These are phyloP conservation scores for Mycena rosella DNA, from an alignment of 768 basidiomycete genomes.

Conservation along the genomic window DNA sequence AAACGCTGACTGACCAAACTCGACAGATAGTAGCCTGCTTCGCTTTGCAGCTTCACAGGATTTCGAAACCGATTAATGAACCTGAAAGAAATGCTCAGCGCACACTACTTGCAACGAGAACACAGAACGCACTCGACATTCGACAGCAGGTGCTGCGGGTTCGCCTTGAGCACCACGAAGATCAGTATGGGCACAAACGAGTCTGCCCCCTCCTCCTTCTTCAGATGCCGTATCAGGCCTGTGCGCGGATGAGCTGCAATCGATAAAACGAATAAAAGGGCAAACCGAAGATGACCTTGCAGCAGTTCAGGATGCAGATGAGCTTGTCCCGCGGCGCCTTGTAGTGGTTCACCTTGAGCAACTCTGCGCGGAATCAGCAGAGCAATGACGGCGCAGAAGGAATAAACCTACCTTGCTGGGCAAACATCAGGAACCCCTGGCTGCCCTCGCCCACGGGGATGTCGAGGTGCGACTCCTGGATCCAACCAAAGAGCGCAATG, in stretches of 20 bases:
- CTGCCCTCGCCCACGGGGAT: constrained; percentile 81
- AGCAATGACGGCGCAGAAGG: background rate
- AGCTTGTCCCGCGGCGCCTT: constrained; percentile 98
- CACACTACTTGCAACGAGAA: background rate
- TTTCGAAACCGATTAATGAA: constrained; percentile 97
- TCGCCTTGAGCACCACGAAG: constrained; percentile 93
- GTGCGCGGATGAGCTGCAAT: constrained; percentile 24
- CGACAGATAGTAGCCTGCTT: constrained; percentile 97
- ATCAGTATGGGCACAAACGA: constrained; percentile 96
- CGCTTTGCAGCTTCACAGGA: constrained; percentile 90
- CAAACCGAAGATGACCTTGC: constrained; percentile 99
- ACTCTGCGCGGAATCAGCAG: constrained; percentile 62
- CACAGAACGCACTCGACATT: constrained; percentile 85
- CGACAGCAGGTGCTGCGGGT: constrained; percentile 92
- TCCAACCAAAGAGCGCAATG: constrained; percentile 92
- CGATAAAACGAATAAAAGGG: constrained; percentile 30
- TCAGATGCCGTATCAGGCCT: constrained; percentile 92
- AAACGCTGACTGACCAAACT: constrained; percentile 75
- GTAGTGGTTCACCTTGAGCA: constrained; percentile 98
- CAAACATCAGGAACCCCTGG: constrained; percentile 89
- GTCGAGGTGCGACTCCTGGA: constrained; percentile 91
- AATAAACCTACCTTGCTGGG: constrained; percentile 78
- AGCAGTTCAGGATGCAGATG: constrained; percentile 96
- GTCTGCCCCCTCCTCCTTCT: constrained; percentile 90
- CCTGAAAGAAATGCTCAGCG: constrained; percentile 52